phyloP scores from a whole-genome alignment of 192 early-diverging fungal species.

The Coemansia sp. region DNA sequence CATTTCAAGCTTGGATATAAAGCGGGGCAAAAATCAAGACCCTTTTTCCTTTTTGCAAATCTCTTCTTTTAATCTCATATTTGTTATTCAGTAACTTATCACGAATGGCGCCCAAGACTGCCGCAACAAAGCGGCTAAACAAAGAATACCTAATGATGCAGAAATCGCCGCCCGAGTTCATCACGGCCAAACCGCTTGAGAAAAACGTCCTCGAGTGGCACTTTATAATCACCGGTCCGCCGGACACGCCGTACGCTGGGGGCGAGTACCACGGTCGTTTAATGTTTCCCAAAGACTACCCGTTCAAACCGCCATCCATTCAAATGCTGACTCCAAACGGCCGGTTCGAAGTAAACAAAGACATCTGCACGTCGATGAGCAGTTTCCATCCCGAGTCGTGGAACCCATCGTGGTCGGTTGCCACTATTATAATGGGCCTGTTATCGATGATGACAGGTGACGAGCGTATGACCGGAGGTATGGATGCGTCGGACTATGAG shows the following conservation, averaged over 20 bases:
- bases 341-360: slow-evolving; percentile 88
- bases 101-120: slow-evolving; percentile 71
- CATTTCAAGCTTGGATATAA: background rate
- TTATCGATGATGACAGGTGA: slow-evolving; percentile 89
- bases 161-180: slow-evolving; percentile 81
- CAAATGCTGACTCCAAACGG: slow-evolving; percentile 81
- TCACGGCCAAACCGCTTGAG: slow-evolving; percentile 90
- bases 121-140: slow-evolving; percentile 68
- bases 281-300: slow-evolving; percentile 91
- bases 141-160: slow-evolving; percentile 77
- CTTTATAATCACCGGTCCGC: slow-evolving; percentile 88
- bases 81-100: background rate
- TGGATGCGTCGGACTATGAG: slow-evolving; percentile 71
- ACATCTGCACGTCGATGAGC: slow-evolving; percentile 93
- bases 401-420: slow-evolving; percentile 97
- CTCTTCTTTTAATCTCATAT: background rate
- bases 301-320: slow-evolving; percentile 84
- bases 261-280: slow-evolving; percentile 90
- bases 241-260: slow-evolving; percentile 80
- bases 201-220: slow-evolving; percentile 97
- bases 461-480: slow-evolving; percentile 76
- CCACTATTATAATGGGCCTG: slow-evolving; percentile 84
- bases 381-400: slow-evolving; percentile 94
- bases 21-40: no score
- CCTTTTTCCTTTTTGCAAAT: background rate